A percentile compares a stretch with the other conserved stretches of the same genome.
Evolutionary conservation across 1,139 yeast genomes (phyloP).

Genomic region (Yamadazyma diospyri): DNA sequence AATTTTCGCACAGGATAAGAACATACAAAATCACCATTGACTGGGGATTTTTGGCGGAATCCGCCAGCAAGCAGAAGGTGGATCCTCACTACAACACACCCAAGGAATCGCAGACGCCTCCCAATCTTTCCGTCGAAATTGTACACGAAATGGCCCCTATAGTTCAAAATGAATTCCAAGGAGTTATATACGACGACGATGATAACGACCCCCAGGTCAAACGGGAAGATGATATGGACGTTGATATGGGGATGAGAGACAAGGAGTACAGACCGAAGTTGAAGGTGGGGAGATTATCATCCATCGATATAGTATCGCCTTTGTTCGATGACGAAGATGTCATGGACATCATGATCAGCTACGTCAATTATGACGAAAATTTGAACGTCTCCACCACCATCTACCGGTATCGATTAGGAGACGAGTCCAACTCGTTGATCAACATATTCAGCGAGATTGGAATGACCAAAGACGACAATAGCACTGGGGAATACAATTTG

Average conservation of each 20-base stretch:
- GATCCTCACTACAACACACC: constrained; percentile 56
- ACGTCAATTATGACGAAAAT: constrained; percentile 20
- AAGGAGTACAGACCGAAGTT: constrained; percentile 14
- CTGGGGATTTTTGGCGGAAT: constrained; percentile 57
- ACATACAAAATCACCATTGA: constrained; percentile 49
- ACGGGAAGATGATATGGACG: constrained; percentile 11
- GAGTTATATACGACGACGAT: constrained; percentile 19
- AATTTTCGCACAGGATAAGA: constrained; percentile 35
- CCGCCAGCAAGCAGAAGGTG: constrained; percentile 45
- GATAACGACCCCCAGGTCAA: constrained; percentile 9
- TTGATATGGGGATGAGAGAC: constrained; percentile 2
- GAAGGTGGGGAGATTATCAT: constrained; percentile 18
- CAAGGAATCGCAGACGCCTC: constrained; percentile 27
- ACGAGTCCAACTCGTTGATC: constrained; percentile 23
- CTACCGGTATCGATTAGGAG: constrained; percentile 34
- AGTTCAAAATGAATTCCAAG: constrained; percentile 14
- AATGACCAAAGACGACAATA: constrained; percentile 18
- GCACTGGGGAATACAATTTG: constrained; percentile 13
- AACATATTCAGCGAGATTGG: constrained; percentile 35
- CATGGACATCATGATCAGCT: constrained; percentile 37
- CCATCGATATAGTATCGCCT: constrained; percentile 45
- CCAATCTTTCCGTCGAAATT: constrained; percentile 21
- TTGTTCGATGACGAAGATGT: constrained; percentile 30
- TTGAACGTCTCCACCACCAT: constrained; percentile 24
- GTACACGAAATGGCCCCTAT: constrained; percentile 30